Base-by-base conservation (phyloP, 768 basidiomycete genomes). In the Psilocybe azurescens region DNA sequence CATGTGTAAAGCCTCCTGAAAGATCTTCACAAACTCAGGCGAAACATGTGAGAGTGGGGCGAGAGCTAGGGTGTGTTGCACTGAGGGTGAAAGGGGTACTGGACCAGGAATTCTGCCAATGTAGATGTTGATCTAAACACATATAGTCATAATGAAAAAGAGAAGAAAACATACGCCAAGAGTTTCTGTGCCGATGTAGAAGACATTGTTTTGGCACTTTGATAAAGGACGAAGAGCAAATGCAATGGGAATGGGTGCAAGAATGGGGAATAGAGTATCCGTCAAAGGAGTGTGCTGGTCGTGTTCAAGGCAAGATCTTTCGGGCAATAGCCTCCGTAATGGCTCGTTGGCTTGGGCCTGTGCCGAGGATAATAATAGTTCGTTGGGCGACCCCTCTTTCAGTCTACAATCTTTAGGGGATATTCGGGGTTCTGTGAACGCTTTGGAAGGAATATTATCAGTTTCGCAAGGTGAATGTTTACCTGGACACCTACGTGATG, bases 1-100 rank as follows among this genome's bases (percentile, higher is more conserved):
- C 86, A 94, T 87, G 48, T 84, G 80, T 58, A 96, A 78, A 73
- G 88, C 87, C 66, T 94, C 89, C 41, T 89, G 89, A 67, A 96
- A 93, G 58, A 90, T 85, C 28, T 86, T 81, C 18, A 91, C 83
- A 71, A 97, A 95, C 29, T 90, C 91, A 10, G 87, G 86, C n/a
- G 90, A 88, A 69, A 93, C 86, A 74, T 95, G 94, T 48, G 89
- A 90, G 76, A 92, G 78, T 47, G 88, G 85, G 1, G 91, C 91
- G 63, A 89, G 90, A 1, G 94, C 93, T 74, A 95, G 93, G 67
- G 93, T 91, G 61, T 78, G 82, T 67, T 95, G 87, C 60, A 96
- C 94, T 79, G 88, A 71, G 58, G 76, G 69, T 54, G 77, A 70
- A 58, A 84, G 74, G 65, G 84, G 83, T 62, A 83, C 78, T 7